Evolutionary conservation across 2,329 filamentous ascomycete genomes (phyloP).

Genomic region (Monosporascus sp.): DNA sequence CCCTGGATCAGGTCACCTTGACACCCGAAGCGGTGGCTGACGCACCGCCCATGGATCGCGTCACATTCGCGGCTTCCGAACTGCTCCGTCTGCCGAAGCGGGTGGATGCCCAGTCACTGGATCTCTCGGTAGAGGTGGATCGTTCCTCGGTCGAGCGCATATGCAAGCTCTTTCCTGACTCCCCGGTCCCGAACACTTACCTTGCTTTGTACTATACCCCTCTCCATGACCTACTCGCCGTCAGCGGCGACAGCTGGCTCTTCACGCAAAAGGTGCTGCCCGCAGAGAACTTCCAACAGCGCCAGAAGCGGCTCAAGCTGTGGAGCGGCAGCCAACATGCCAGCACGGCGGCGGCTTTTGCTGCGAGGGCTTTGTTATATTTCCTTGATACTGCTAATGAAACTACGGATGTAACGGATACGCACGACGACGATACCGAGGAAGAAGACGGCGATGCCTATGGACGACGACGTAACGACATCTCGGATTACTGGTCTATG

Average conservation of each 20-base stretch:
- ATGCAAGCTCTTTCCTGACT: constrained; percentile 38
- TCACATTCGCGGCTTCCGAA: constrained; percentile 25
- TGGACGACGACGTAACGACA: constrained; percentile 21
- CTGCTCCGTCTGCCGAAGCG: constrained; percentile 21
- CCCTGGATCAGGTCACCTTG: constrained; percentile 28
- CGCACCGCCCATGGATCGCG: constrained; percentile 20
- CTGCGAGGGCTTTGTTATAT: constrained; percentile 44
- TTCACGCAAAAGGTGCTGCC: constrained; percentile 49
- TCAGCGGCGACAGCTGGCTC: constrained; percentile 54
- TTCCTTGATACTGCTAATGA: constrained; percentile 32
- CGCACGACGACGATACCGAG: background rate
- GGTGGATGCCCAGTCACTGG: constrained; percentile 11
- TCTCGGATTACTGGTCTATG: constrained; percentile 82
- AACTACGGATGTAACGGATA: constrained; percentile 10
- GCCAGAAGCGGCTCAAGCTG: constrained; percentile 40
- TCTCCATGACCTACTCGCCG: constrained; percentile 51
- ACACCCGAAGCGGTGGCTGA: constrained; percentile 31
- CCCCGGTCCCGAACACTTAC: constrained; percentile 46
- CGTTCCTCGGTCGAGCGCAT: constrained; percentile 25
- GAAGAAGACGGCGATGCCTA: constrained; percentile 1
- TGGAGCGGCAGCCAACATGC: constrained; percentile 31
- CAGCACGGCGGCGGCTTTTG: constrained; percentile 41
- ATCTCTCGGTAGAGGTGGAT: constrained; percentile 14
- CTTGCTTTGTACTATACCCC: constrained; percentile 54
- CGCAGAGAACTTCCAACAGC: constrained; percentile 38